Evolutionary conservation across 2,329 filamentous ascomycete genomes (phyloP).

Genomic region (Sporothrix schenckii): DNA sequence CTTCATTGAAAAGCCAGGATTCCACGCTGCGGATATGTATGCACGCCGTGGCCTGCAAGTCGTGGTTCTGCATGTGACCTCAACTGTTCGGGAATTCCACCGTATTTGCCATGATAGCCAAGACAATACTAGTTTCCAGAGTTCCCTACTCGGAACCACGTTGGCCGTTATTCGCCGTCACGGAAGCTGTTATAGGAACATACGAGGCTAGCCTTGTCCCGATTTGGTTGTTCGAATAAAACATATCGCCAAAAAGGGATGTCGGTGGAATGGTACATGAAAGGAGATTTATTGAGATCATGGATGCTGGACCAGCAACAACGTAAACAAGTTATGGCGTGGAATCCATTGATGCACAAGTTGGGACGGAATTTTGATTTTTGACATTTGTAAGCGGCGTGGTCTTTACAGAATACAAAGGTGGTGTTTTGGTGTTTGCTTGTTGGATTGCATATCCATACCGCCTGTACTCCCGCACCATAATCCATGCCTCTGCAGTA

Average conservation of each 20-base stretch:
- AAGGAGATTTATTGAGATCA: too few relatives aligned
- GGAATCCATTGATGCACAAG: background rate
- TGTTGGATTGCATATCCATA: slow-evolving; percentile 8
- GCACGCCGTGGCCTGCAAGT: background rate
- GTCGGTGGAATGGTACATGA: too few relatives aligned
- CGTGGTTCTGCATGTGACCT: background rate
- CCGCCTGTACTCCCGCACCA: background rate
- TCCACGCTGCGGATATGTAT: slow-evolving; percentile 1
- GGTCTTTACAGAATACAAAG: background rate
- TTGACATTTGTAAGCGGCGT: background rate
- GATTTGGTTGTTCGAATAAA: background rate
- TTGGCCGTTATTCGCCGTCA: background rate
- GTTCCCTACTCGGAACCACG: background rate
- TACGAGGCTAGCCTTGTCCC: background rate
- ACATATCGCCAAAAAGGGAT: background rate
- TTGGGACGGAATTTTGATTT: background rate
- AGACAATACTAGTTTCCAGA: background rate
- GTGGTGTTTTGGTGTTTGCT: background rate
- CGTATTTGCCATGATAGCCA: background rate
- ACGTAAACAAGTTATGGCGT: background rate
- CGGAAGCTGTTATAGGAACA: background rate
- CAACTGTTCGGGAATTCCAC: background rate
- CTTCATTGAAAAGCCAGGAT: background rate
- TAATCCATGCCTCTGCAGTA: background rate
- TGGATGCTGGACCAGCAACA: background rate